These are phyloP conservation scores for Plasmodium relictum DNA, from an alignment of 169 alveolate genomes.

Conservation along the genomic window DNA sequence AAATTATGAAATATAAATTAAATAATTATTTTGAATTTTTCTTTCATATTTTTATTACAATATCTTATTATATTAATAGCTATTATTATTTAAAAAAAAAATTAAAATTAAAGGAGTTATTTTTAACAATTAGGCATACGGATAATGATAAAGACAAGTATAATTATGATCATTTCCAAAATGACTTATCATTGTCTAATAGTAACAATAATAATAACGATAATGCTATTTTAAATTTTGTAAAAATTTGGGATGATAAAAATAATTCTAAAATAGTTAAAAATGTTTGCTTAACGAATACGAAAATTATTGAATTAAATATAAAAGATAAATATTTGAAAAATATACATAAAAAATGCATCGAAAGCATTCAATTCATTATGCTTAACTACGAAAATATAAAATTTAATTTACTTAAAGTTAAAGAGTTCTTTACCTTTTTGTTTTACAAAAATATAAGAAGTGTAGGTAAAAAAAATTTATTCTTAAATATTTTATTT, in stretches of 20 bases:
- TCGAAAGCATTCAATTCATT: conserved; percentile 55
- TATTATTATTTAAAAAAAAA: conserved; percentile 31
- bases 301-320: conserved; percentile 2
- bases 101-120: conserved; percentile 5
- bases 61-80: conserved; percentile 48
- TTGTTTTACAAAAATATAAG: conserved; percentile 54
- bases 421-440: conserved; percentile 43
- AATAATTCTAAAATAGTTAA: background rate
- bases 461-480: conserved; percentile 22
- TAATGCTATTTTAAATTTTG: background rate
- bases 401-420: conserved; percentile 17
- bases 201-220: background rate
- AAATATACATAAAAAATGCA: conserved; percentile 60
- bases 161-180: background rate
- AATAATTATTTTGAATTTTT: conserved; percentile 30
- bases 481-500: conserved; percentile 43
- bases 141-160: background rate
- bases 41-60: conserved; percentile 66
- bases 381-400: conserved; percentile 26
- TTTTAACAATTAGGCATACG: conserved; percentile 11
- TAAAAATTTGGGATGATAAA: background rate
- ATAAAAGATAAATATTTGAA: conserved; percentile 17
- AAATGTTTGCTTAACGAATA: background rate
- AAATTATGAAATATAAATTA: conserved; percentile 67
- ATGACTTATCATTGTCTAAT: background rate